Percentiles rank a stretch among this genome's conserved stretches.
Evolutionary conservation across 2,329 filamentous ascomycete genomes (phyloP).

Genomic region (Botryosphaeria dothidea): DNA sequence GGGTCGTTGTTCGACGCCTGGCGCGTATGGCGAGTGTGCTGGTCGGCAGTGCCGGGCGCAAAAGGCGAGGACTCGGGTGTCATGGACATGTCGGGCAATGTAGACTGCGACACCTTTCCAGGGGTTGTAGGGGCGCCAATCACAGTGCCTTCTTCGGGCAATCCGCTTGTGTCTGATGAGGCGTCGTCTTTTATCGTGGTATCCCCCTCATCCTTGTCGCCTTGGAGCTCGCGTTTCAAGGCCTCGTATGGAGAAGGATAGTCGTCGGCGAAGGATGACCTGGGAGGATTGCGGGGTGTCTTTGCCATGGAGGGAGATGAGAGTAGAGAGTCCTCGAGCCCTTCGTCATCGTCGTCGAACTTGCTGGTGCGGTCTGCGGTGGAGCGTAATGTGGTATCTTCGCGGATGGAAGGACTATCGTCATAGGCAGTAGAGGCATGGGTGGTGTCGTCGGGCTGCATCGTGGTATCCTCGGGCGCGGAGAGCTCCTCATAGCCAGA

Average conservation of each 20-base stretch:
- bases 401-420: constrained; percentile 38
- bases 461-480: constrained; percentile 55
- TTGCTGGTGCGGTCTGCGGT: constrained; percentile 40
- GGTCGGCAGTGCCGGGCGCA: constrained; percentile 42
- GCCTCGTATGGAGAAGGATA: constrained; percentile 77
- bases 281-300: constrained; percentile 55
- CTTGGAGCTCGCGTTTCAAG: constrained; percentile 66
- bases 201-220: constrained; percentile 32
- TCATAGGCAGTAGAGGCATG: constrained; percentile 40
- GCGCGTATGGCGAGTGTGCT: constrained; percentile 42
- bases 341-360: constrained; percentile 33
- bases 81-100: constrained; percentile 45
- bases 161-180: constrained; percentile 30
- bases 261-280: constrained; percentile 56
- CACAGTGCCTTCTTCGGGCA: constrained; percentile 25
- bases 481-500: constrained; percentile 88
- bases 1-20: constrained; percentile 62
- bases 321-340: constrained; percentile 61
- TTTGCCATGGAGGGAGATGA: constrained; percentile 55
- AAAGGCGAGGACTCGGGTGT: constrained; percentile 53
- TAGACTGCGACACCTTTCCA: constrained; percentile 30
- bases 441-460: constrained; percentile 38
- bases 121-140: constrained; percentile 36
- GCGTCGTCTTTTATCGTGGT: constrained; percentile 25
- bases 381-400: constrained; percentile 31